Evolutionary conservation across 345 rosid species (phyloP), one percentile per base, ranked within the genome.

Genomic region (Populus davidiana): DNA sequence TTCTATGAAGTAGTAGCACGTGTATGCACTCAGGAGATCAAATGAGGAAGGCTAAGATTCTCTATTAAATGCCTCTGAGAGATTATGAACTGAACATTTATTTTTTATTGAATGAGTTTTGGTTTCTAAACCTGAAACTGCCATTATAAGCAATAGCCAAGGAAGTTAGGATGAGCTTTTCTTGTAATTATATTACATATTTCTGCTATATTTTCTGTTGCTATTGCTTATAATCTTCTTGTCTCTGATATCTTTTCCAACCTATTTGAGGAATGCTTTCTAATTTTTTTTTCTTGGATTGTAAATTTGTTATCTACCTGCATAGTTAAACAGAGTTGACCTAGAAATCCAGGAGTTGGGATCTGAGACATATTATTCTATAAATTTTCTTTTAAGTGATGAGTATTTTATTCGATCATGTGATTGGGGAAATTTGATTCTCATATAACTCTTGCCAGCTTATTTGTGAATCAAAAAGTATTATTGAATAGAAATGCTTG

Each of bases 281-380:
- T 67, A 41, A 38, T 31, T n/a, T 35, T 17, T 12, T 49, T 6
- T 68, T 64, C 23, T 17, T 75, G 36, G 14, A 12, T 61, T 70
- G 52, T 65, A 73, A 73, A 59, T 75, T 54, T 66, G 27, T 63
- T 43, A 17, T 44, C 36, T 11, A 79, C 5, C 70, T 79, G 31
- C 29, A 78, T 89, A 95, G 99, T 83, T 95, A 87, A 95, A 93
- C 85, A 89, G 98, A 86, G 90, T 85, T 83, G 97, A 49, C 99
- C 99, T 73, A 90, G 88, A 82, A 87, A 95, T 85, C 96, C 89
- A 23, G 98, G 99, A 79, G 91, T 95, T 25, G 93, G 90, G 93
- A 78, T 95, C 99, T 49, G 94, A 13, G 73, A 41, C 43, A 25
- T 56, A 20, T 41, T 2, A 41, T 41, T 41, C 10, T 41, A 6